Evolutionary conservation across 805 yeast genomes (phyloP), one percentile per base, ranked within the genome.

Genomic region (Maudiozyma barnettii): DNA sequence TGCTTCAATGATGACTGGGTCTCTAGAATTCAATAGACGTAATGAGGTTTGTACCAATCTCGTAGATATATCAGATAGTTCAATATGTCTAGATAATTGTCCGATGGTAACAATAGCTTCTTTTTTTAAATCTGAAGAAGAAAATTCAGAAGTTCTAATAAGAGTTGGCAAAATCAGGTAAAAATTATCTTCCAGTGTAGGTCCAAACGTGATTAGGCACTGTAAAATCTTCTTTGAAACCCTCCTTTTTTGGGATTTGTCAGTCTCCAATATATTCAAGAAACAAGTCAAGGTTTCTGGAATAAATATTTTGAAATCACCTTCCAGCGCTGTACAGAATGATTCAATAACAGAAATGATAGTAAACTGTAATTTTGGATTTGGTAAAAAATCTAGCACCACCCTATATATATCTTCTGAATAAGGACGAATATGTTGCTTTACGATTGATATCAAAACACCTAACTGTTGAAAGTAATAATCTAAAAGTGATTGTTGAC

Each of bases 391-490:
- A 50, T 84, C 91, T 51, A 77, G 76, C 45, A 89, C 76, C 0
- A 82, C 78, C 2, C 68, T 76, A 54, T 90, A 84, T 2, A 91
- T 80, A 30, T 82, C 84, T 1, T 77, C 74, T 44, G 89, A 71
- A 56, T 79, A 83, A 2, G 93, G 91, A 45, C 98, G 70, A 16
- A 91, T 84, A 61, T 90, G 95, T 58, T 88, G 93, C 54, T 84
- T 86, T 21, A 91, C 96, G 52, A 88, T 87, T 18, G 76, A 68
- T 9, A 89, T 81, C 52, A 90, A 69, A 2, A 81, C 81, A 14
- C 91, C 82, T 47, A 90, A 68, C 56, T 90, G 95, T 60, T 87
- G 85, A 66, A 91, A 86, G 58, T 89, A 84, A 46, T 87, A 82
- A 56, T 86, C 95, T 14, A 86, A 69, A 79, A 85, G 78, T 0